These are phyloP conservation scores for Serendipita sp. DNA, from an alignment of 768 basidiomycete genomes.

Conservation along the genomic window DNA sequence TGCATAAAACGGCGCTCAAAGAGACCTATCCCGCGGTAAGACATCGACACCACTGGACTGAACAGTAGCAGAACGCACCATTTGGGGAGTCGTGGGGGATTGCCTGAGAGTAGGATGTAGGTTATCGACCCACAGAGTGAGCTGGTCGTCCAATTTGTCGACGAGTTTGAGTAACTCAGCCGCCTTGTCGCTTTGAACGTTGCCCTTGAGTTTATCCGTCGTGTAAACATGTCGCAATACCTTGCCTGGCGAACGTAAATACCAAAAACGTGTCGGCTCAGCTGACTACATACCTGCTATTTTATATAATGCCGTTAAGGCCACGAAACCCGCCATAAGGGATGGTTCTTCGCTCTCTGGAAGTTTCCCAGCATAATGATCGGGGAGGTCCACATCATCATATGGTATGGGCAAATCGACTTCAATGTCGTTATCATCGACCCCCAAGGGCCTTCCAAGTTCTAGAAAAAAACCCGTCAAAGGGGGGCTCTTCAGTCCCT, in stretches of 20 bases:
- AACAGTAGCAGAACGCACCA: constrained; percentile 30
- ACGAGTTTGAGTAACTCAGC: constrained; percentile 63
- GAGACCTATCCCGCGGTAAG: constrained; percentile 14
- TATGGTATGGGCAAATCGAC: constrained; percentile 70
- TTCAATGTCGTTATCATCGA: constrained; percentile 83
- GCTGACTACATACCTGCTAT: constrained; percentile 46
- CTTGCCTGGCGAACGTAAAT: constrained; percentile 8
- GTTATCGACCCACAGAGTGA: constrained; percentile 71
- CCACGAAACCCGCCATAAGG: constrained; percentile 68
- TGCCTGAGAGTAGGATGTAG: constrained; percentile 63
- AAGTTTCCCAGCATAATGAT: constrained; percentile 52
- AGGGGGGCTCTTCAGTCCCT: background rate
- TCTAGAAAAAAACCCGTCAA: constrained; percentile 21
- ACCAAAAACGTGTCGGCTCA: background rate
- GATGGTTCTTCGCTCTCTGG: constrained; percentile 35
- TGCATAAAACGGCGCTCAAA: constrained; percentile 73
- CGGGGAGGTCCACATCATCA: constrained; percentile 61
- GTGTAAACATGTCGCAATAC: constrained; percentile 73
- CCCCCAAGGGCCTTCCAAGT: constrained; percentile 71
- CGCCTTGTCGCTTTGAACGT: constrained; percentile 56
- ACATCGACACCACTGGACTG: background rate
- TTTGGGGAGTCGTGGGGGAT: constrained; percentile 53
- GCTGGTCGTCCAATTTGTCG: constrained; percentile 57
- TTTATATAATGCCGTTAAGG: constrained; percentile 62
- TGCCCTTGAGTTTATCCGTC: constrained; percentile 58